Percentiles rank a stretch among this genome's conserved stretches.
Conservation (phyloP, 257 asterid genomes). For the Echites panduratus region DNA sequence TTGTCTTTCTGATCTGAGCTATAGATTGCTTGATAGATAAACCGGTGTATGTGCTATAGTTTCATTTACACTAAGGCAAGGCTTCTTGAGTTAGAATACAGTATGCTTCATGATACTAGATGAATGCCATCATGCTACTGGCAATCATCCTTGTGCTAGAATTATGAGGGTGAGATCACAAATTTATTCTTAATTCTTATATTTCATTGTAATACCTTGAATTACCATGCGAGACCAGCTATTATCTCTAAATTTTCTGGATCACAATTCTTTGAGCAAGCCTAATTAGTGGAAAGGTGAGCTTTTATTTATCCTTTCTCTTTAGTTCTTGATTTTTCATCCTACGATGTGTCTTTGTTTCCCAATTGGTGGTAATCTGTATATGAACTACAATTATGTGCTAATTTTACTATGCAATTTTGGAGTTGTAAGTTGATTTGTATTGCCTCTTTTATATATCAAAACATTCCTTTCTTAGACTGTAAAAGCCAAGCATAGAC, state of each 20-base stretch:
- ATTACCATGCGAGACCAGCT: neutral
- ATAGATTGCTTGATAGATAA: too few species aligned
- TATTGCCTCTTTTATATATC: too few species aligned
- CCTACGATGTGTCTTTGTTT: neutral
- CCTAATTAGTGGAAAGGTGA: slow-evolving; percentile 72
- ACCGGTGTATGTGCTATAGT: too few species aligned
- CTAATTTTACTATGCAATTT: neutral
- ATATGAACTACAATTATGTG: neutral
- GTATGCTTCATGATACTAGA: slow-evolving; percentile 63
- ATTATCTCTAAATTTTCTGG: slow-evolving; percentile 30
- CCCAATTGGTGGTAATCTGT: neutral
- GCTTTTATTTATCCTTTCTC: slow-evolving; percentile 2
- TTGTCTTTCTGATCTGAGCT: too few species aligned
- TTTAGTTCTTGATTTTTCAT: neutral
- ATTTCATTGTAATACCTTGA: neutral
- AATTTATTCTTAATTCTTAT: neutral
- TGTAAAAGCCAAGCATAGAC: too few species aligned
- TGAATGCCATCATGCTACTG: slow-evolving; percentile 76
- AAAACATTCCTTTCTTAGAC: too few species aligned
- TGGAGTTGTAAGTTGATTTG: too few species aligned
- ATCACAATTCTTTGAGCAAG: slow-evolving; percentile 35
- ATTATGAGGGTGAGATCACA: slow-evolving; percentile 60
- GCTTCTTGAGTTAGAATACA: slow-evolving; percentile 39
- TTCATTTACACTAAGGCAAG: slow-evolving; percentile 62
- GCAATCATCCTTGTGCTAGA: slow-evolving; percentile 79